These are phyloP conservation scores for Solanum clarkiae DNA, from an alignment of 257 asterid genomes.

Conservation along the genomic window DNA sequence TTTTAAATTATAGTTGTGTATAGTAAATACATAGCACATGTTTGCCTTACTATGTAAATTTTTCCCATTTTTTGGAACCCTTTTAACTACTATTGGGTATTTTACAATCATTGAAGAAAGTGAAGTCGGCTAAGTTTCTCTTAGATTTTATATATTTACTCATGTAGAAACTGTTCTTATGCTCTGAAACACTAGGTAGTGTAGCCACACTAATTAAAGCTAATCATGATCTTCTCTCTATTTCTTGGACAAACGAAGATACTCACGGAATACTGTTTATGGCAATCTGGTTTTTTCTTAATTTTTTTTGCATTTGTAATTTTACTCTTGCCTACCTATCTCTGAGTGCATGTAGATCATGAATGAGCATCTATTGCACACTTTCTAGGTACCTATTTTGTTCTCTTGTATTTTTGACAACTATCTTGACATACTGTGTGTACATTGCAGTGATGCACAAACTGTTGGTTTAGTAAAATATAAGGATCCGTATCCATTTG, in stretches of 20 bases:
- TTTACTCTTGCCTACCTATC: neutral
- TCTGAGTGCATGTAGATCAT: neutral
- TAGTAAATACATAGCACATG: no score
- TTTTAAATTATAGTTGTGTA: no score
- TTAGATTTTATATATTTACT: neutral
- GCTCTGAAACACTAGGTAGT: neutral
- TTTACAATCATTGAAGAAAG: neutral
- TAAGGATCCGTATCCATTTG: slow-evolving; percentile 7
- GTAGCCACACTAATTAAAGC: neutral
- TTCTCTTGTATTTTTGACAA: neutral
- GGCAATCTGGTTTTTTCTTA: neutral
- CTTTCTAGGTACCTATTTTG: neutral
- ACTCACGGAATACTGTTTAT: neutral
- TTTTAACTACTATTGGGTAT: neutral
- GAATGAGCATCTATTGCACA: neutral
- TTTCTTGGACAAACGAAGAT: neutral
- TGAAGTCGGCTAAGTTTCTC: neutral
- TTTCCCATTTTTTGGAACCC: neutral
- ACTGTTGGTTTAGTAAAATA: slow-evolving; percentile 4
- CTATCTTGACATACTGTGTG: neutral
- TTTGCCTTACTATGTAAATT: no score
- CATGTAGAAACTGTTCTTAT: neutral
- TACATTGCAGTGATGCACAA: slow-evolving; percentile 4
- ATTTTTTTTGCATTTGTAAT: neutral
- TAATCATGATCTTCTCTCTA: neutral